Conservation (phyloP, 768 basidiomycete species). For the Xanthoconium stramineum region DNA sequence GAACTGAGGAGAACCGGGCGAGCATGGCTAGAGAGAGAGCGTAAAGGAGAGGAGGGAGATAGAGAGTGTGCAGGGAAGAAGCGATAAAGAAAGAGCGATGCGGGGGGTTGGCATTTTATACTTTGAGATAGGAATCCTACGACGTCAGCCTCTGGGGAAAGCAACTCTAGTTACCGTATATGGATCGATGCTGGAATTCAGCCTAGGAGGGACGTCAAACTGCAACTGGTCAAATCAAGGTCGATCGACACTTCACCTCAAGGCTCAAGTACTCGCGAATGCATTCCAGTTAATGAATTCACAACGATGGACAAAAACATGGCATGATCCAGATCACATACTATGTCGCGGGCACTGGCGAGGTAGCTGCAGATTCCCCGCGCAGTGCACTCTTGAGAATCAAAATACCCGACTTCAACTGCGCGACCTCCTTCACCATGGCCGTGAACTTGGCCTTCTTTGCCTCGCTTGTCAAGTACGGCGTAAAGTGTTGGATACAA, state of each 20-base stretch:
- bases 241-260: conserved; percentile 9
- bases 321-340: conserved; percentile 12
- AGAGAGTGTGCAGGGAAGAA: conserved; percentile 16
- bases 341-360: conserved; percentile 25
- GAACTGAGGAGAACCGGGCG: conserved; percentile 18
- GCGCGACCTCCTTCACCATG: conserved; percentile 76
- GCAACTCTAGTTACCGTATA: conserved; percentile 18
- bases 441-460: conserved; percentile 76
- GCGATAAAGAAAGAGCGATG: conserved; percentile 3
- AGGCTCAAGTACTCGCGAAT: conserved; percentile 1
- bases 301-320: conserved; percentile 18
- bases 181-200: conserved; percentile 10
- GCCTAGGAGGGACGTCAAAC: neutral
- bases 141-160: conserved; percentile 26
- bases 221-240: conserved; percentile 16
- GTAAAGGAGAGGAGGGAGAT: conserved; percentile 38
- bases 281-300: conserved; percentile 14
- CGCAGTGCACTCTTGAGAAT: conserved; percentile 47
- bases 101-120: conserved; percentile 26
- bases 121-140: conserved; percentile 12
- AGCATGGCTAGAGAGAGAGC: conserved; percentile 31
- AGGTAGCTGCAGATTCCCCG: conserved; percentile 26
- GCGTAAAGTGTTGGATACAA: conserved; percentile 77
- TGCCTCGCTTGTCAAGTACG: conserved; percentile 63
- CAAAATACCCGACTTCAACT: conserved; percentile 63